A percentile compares a stretch with the other conserved stretches of the same genome.
These are phyloP conservation scores for Gynostemma pentaphyllum DNA, from an alignment of 306 rosid genomes.

Conservation along the genomic window DNA sequence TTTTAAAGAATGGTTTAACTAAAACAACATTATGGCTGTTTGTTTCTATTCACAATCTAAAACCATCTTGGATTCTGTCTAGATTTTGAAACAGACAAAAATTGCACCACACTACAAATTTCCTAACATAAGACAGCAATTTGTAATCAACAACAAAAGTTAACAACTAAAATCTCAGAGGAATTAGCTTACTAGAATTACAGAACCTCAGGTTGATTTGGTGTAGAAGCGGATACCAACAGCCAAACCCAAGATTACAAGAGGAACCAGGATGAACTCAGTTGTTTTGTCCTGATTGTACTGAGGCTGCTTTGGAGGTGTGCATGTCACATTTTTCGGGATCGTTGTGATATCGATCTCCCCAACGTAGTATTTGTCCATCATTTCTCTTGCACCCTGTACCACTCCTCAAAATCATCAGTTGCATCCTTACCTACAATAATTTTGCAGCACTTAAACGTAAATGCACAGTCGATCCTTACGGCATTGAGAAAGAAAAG, in stretches of 20 bases:
- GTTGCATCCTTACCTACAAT: constrained; percentile 43
- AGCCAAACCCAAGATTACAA: constrained; percentile 39
- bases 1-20: no score
- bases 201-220: constrained; percentile 18
- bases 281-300: constrained; percentile 45
- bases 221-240: constrained; percentile 33
- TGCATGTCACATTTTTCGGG: constrained; percentile 21
- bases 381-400: constrained; percentile 38
- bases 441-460: not conserved
- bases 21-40: no score
- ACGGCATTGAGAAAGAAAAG: not conserved
- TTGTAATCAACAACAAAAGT: not conserved
- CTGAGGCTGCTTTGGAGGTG: constrained; percentile 36
- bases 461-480: not conserved
- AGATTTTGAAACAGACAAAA: no score
- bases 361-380: constrained; percentile 31
- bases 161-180: not conserved
- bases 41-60: no score
- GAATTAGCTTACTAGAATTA: no score
- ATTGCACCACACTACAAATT: no score
- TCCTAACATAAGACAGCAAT: not conserved
- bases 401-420: constrained; percentile 55
- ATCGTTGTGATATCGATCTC: constrained; percentile 32
- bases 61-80: no score
- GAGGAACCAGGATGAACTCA: constrained; percentile 42